These are phyloP conservation scores for Rhodomyrtus tomentosa DNA, from an alignment of 345 rosid species.

Conservation along the genomic window DNA sequence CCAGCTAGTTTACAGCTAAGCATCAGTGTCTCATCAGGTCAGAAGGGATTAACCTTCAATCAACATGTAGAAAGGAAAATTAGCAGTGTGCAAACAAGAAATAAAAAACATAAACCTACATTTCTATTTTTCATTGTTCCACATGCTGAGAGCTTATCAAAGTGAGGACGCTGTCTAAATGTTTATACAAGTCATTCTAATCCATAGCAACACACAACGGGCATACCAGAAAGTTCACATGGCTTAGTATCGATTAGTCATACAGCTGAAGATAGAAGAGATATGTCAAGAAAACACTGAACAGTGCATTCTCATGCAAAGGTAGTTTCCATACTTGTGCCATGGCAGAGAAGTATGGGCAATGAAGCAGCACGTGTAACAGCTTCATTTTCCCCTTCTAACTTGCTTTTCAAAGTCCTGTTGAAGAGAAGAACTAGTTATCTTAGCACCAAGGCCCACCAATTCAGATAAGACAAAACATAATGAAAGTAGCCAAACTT, in stretches of 20 bases:
- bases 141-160: not conserved
- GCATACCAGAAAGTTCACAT: not conserved
- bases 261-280: not conserved
- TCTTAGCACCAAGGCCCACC: not conserved
- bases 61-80: not conserved
- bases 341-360: constrained; percentile 82
- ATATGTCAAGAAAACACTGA: not conserved
- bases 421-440: not conserved
- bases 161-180: not conserved
- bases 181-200: not conserved
- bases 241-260: not conserved
- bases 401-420: constrained; percentile 56
- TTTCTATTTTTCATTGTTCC: not conserved
- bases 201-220: not conserved
- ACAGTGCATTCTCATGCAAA: not conserved
- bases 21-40: not conserved
- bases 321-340: constrained; percentile 40
- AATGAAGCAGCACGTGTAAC: constrained; percentile 59
- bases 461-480: not conserved
- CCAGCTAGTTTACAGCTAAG: not conserved
- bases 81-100: not conserved
- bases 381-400: constrained; percentile 40
- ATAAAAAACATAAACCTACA: not conserved
- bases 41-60: not conserved
- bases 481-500: constrained; percentile 39